These are phyloP conservation scores for Camellia lanceoleosa DNA, from an alignment of 148 eudicot species.

Conservation along the genomic window DNA sequence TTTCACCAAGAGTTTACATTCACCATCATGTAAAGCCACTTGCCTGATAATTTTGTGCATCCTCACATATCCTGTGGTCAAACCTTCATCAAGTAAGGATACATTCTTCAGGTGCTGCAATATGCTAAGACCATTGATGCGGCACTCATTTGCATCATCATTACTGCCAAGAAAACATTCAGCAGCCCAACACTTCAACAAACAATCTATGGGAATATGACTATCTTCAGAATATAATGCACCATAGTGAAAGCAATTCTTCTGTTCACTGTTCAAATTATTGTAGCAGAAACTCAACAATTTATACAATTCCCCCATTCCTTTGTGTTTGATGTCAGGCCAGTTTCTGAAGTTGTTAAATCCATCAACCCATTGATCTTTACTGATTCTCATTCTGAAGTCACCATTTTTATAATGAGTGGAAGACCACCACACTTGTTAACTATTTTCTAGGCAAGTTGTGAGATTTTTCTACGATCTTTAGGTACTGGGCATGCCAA, in stretches of 20 bases:
- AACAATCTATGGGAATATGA: slow-evolving; percentile 6
- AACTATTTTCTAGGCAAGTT: neutral
- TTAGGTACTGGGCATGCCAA: neutral
- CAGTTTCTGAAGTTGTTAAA: slow-evolving; percentile 5
- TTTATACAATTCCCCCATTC: slow-evolving; percentile 6
- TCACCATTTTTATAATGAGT: neutral
- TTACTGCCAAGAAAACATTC: slow-evolving; percentile 8
- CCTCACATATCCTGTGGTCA: neutral
- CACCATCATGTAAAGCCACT: slow-evolving; percentile 4
- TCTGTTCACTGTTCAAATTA: slow-evolving; percentile 2
- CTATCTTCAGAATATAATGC: slow-evolving; percentile 18
- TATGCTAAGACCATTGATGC: slow-evolving; percentile 1
- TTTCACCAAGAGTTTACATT: slow-evolving; percentile 9
- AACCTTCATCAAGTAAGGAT: slow-evolving; percentile 20
- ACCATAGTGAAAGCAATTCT: slow-evolving; percentile 16
- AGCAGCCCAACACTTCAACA: slow-evolving; percentile 17
- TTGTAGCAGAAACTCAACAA: slow-evolving; percentile 17
- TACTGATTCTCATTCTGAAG: slow-evolving; percentile 9
- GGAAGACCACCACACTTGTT: slow-evolving; percentile 14
- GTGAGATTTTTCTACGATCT: neutral
- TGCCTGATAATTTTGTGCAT: slow-evolving; percentile 24
- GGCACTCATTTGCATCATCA: neutral
- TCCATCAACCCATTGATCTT: slow-evolving; percentile 15
- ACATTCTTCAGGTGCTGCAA: slow-evolving; percentile 14
- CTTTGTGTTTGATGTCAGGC: slow-evolving; percentile 3